phyloP scores from a whole-genome alignment of 108 stramenopile genomes.

The Skeletonema potamos region DNA sequence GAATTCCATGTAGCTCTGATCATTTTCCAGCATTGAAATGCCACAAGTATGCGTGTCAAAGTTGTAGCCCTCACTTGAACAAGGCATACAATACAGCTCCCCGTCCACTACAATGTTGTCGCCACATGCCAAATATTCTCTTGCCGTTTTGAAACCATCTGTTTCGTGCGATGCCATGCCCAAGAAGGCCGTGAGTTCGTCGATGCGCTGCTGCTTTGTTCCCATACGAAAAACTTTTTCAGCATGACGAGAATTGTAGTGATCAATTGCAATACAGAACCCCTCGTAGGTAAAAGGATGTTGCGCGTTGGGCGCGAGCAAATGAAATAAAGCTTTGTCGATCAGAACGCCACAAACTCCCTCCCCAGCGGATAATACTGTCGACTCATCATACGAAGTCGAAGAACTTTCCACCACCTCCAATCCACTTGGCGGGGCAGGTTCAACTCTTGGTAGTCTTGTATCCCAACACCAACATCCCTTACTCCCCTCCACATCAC shows the following conservation, averaged over 20 bases:
- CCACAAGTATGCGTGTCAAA: conserved; percentile 23
- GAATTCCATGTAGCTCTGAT: conserved; percentile 28
- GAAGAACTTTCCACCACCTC: conserved; percentile 8
- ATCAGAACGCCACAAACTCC: conserved; percentile 21
- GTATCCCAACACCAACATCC: conserved; percentile 37
- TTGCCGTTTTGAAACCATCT: conserved; percentile 13
- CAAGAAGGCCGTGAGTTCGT: conserved; percentile 29
- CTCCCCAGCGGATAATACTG: conserved; percentile 1
- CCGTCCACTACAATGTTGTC: conserved; percentile 14
- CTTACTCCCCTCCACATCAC: conserved; percentile 15
- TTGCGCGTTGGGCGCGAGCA: conserved; percentile 20
- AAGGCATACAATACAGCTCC: conserved; percentile 23
- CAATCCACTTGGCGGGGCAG: conserved; percentile 23
- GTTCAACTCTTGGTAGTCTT: conserved; percentile 24
- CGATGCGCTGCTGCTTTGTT: conserved; percentile 6
- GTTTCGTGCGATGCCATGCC: conserved; percentile 39
- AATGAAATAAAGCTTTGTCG: conserved; percentile 6
- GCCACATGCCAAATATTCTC: conserved; percentile 31
- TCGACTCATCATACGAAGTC: not conserved
- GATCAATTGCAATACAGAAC: conserved; percentile 22
- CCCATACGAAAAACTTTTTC: conserved; percentile 35
- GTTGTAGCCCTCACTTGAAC: conserved; percentile 15
- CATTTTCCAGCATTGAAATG: conserved; percentile 24
- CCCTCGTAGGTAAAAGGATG: conserved; percentile 30
- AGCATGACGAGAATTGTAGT: conserved; percentile 31